Evolutionary conservation across 352 stramenopile genomes (phyloP).

Genomic region (Phytophthora podocarpi): DNA sequence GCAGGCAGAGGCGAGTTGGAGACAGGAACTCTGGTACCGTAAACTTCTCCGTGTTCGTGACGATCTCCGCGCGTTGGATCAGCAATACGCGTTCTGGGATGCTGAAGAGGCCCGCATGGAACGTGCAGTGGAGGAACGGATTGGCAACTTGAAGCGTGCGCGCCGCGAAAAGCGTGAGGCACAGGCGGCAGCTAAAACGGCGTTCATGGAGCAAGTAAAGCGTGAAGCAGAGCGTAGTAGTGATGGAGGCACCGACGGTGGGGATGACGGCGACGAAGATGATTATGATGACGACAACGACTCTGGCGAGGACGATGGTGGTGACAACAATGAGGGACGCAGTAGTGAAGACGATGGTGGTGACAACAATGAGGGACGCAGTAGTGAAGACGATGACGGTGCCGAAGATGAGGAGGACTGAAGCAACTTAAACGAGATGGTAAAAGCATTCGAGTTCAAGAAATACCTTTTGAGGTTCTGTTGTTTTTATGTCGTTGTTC

Average conservation of each 20-base stretch:
- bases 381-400: conserved; percentile 30
- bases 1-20: conserved; percentile 13
- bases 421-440: not conserved
- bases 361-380: conserved; percentile 27
- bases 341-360: not conserved
- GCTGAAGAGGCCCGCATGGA: conserved; percentile 59
- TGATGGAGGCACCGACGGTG: conserved; percentile 12
- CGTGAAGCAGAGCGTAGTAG: conserved; percentile 14
- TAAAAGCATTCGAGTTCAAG: conserved; percentile 3
- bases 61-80: conserved; percentile 63
- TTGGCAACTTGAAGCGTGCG: conserved; percentile 54
- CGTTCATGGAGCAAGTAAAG: conserved; percentile 59
- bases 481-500: conserved; percentile 29
- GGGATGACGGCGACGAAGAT: conserved; percentile 20
- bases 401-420: conserved; percentile 20
- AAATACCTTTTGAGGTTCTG: conserved; percentile 12
- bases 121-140: conserved; percentile 46
- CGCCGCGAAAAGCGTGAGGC: conserved; percentile 61
- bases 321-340: conserved; percentile 18
- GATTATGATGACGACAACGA: conserved; percentile 28
- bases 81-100: conserved; percentile 66
- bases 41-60: conserved; percentile 67
- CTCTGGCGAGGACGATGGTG: no score
- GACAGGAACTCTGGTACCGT: conserved; percentile 55
- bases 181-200: conserved; percentile 55